A percentile compares a stretch with the other conserved stretches of the same genome.
Conservation (phyloP, 2,329 filamentous ascomycete species). For the Emmonsiellopsis sp. region DNA sequence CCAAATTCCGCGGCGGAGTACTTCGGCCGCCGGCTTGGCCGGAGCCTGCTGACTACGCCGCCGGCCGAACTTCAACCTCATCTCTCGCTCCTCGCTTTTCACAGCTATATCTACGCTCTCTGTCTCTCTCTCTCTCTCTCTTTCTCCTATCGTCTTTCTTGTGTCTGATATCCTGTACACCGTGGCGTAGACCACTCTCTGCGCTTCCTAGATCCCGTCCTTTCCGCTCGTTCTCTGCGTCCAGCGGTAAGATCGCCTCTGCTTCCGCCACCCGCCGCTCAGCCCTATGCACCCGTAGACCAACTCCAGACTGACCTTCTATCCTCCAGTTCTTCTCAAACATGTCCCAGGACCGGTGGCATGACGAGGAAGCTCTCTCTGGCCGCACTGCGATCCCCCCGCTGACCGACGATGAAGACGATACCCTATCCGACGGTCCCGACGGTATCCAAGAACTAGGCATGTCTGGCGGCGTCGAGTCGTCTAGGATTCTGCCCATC, state of each 20-base stretch:
- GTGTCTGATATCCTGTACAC: background rate
- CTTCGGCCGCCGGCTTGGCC: too few species aligned
- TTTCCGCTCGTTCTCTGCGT: background rate
- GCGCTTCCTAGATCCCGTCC: background rate
- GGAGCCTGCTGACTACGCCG: too few species aligned
- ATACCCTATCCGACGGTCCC: conserved; percentile 24
- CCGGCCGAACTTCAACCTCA: too few species aligned
- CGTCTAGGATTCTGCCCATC: conserved; percentile 19
- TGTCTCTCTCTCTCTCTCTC: background rate
- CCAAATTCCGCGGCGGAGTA: too few species aligned
- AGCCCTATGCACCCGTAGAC: background rate
- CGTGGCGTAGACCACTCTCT: too few species aligned
- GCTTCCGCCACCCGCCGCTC: too few species aligned
- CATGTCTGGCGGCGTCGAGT: conserved; percentile 1
- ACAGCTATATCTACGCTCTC: background rate
- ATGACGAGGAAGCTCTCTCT: conserved; percentile 17
- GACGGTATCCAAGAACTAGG: conserved; percentile 17
- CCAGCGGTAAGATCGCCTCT: background rate
- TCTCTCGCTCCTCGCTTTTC: background rate
- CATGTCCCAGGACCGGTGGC: conserved; percentile 23
- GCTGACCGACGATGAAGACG: conserved; percentile 25
- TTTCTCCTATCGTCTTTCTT: background rate
- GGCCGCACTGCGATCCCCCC: conserved; percentile 25
- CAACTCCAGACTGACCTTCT: background rate
- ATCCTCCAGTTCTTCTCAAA: conserved; percentile 2